Evolutionary conservation across 495 filamentous ascomycete genomes (phyloP).

Genomic region (Trichoderma asperelloides): DNA sequence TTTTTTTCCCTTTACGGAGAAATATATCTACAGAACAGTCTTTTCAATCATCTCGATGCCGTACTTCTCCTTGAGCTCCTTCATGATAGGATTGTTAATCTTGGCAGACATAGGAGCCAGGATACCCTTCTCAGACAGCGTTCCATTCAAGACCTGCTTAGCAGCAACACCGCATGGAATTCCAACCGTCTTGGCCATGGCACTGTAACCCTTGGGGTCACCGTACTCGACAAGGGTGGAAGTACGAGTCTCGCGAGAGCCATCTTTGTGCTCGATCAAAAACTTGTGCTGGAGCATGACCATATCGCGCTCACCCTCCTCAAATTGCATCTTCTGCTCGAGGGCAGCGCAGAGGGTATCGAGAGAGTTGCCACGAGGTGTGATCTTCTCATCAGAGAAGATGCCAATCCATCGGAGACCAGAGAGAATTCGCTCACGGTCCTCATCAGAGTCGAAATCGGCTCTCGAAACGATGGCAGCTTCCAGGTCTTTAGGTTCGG

Average conservation of each 20-base stretch:
- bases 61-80: constrained; percentile 59
- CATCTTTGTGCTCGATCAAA: constrained; percentile 73
- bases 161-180: constrained; percentile 46
- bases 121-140: constrained; percentile 66
- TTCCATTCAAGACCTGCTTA: constrained; percentile 77
- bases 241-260: constrained; percentile 59
- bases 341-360: constrained; percentile 86
- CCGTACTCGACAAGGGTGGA: constrained; percentile 84
- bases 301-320: constrained; percentile 73
- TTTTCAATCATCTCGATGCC: constrained; percentile 14
- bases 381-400: constrained; percentile 69
- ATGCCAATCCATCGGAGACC: constrained; percentile 82
- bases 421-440: constrained; percentile 64
- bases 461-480: constrained; percentile 63
- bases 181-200: constrained; percentile 69
- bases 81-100: constrained; percentile 62
- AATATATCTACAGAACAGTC: too few species aligned
- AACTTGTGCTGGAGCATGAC: constrained; percentile 86
- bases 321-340: constrained; percentile 88
- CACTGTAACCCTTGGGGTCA: constrained; percentile 66
- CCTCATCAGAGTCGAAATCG: constrained; percentile 51
- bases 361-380: constrained; percentile 67
- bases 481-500: constrained; percentile 51
- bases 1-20: too few species aligned
- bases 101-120: constrained; percentile 71